phyloP scores from a whole-genome alignment of 2,329 filamentous ascomycete species.

The Nigrospora sphaerica region DNA sequence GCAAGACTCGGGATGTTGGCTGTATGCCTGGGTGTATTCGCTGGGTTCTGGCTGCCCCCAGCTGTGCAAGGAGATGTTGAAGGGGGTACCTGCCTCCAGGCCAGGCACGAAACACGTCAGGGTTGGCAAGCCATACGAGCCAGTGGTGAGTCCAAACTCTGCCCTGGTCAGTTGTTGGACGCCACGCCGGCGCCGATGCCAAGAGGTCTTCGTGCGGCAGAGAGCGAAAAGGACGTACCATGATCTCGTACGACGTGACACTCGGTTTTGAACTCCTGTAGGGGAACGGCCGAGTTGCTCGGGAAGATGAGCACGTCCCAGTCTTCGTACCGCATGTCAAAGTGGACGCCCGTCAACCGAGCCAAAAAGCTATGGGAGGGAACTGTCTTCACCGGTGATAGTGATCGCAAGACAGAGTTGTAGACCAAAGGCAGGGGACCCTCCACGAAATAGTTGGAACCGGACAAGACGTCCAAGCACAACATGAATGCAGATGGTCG shows the following conservation, averaged over 20 bases:
- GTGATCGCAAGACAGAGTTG: no score
- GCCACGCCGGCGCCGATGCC: not conserved
- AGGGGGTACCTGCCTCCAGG: constrained; percentile 48
- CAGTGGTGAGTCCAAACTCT: constrained; percentile 47
- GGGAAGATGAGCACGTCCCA: constrained; percentile 85
- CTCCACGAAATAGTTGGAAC: no score
- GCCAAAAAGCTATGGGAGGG: no score
- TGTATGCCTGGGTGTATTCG: constrained; percentile 47
- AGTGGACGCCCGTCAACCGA: not conserved
- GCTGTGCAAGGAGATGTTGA: constrained; percentile 68
- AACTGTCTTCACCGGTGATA: no score
- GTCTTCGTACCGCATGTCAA: constrained; percentile 72
- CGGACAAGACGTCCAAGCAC: no score
- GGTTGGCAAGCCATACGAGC: constrained; percentile 49
- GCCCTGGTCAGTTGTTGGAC: not conserved
- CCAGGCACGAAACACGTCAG: constrained; percentile 68
- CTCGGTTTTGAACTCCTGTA: constrained; percentile 76
- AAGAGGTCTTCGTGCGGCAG: not conserved
- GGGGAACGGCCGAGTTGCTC: constrained; percentile 54
- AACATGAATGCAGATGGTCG: no score
- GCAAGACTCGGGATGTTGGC: constrained; percentile 47
- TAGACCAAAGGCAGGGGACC: no score
- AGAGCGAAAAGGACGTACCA: constrained; percentile 22
- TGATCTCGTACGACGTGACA: constrained; percentile 61
- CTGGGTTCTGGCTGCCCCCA: constrained; percentile 60